Base-by-base conservation (phyloP, 2,329 filamentous ascomycete genomes). In the Aspergillus nomiae region DNA sequence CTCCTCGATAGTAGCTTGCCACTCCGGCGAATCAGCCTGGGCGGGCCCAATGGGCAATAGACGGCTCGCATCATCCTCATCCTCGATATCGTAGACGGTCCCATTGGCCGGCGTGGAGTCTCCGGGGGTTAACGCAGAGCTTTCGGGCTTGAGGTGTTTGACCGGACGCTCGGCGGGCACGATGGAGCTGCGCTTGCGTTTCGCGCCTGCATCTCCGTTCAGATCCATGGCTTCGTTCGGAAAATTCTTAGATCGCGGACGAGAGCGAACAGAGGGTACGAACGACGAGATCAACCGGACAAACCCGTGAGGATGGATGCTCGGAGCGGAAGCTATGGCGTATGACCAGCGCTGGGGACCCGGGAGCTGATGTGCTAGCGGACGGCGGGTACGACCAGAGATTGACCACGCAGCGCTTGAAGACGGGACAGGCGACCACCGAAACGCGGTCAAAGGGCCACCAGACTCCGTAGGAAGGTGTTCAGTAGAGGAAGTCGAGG, bases 1-100 rank as follows among this genome's bases (percentile, higher is more conserved):
- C 65, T 89, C 90, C 78, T 97, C 94, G 64, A 98, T 96, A 0
- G 94, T 97, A 57, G 89, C 91, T 79, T 98, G 94, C 95, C 95
- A 99, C 81, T 96, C 94, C 28, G 89, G 89, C 3, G 90, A 91
- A 70, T 92, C 90, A 28, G 84, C 79, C 56, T 82, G 80, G 19
- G 81, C 81, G 66, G 82, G 82, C 59, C 74, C 82, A 69, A 84
- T 73, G 63, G 78, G 77, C 65, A 80, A 76, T 61, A 81, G 69
- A 59, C 71, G 76, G 11, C 81, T 77, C 9, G 84, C 81, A 63
- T 83, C 79, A 64, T 81, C 80, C 38, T 81, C 76, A 65, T 81
- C 77, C 65, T 78, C 77, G 56, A 83, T 76, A 58, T 79, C 74
- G 65, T 81, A 81, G 21, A 80, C 76, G 0, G 78, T 79, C 60